A percentile compares a stretch with the other conserved stretches of the same genome.
These are phyloP conservation scores for Scedosporium apiospermum DNA, from an alignment of 2,329 filamentous ascomycete genomes.

Conservation along the genomic window DNA sequence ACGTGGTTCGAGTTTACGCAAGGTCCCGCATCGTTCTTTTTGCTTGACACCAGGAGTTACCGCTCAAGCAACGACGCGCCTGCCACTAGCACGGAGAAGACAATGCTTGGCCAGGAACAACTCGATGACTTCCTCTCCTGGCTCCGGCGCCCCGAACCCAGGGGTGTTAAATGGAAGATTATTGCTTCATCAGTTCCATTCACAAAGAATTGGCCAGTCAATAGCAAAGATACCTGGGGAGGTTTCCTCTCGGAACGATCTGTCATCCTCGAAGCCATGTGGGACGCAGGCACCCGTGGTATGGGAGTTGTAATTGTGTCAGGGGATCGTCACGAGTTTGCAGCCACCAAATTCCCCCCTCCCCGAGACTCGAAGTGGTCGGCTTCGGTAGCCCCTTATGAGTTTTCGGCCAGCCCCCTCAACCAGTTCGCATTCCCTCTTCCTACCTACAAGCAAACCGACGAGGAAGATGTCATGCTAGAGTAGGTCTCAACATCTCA, in stretches of 20 bases:
- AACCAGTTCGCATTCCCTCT: constrained; percentile 91
- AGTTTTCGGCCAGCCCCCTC: constrained; percentile 85
- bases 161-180: constrained; percentile 86
- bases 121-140: constrained; percentile 71
- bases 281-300: constrained; percentile 69
- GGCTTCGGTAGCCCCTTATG: constrained; percentile 60
- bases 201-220: constrained; percentile 94
- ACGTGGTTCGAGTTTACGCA: constrained; percentile 88
- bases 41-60: constrained; percentile 85
- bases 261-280: constrained; percentile 79
- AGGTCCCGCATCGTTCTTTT: constrained; percentile 87
- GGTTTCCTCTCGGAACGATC: constrained; percentile 78
- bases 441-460: constrained; percentile 71
- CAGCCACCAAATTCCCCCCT: constrained; percentile 70
- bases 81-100: constrained; percentile 57
- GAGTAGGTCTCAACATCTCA: constrained; percentile 51
- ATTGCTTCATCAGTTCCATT: constrained; percentile 86
- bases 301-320: constrained; percentile 75
- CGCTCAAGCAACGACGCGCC: constrained; percentile 58
- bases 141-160: constrained; percentile 61
- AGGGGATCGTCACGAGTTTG: constrained; percentile 95
- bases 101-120: constrained; percentile 78
- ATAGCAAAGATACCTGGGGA: constrained; percentile 85
- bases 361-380: constrained; percentile 53
- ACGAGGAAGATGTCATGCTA: constrained; percentile 72